A percentile compares a stretch with the other conserved stretches of the same genome.
phyloP scores from a whole-genome alignment of 495 filamentous ascomycete species.

The Aspergillus wentii region DNA sequence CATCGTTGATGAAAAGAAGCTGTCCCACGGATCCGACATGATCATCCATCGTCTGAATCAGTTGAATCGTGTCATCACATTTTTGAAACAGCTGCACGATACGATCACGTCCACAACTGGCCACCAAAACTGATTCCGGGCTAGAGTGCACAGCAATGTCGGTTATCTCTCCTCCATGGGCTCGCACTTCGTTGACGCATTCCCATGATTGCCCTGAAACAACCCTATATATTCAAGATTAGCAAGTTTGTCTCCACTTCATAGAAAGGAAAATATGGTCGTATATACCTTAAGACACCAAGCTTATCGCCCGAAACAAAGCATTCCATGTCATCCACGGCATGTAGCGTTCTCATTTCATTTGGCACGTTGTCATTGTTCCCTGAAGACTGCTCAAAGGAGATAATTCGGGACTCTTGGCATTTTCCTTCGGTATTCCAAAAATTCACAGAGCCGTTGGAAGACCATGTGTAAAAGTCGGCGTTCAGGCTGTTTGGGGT shows the following conservation, averaged over 20 bases:
- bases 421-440: constrained; percentile 74
- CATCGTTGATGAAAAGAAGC: constrained; percentile 57
- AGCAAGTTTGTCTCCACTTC: constrained; percentile 12
- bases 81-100: constrained; percentile 82
- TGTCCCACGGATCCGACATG: constrained; percentile 67
- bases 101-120: constrained; percentile 80
- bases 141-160: constrained; percentile 60
- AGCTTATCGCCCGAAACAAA: constrained; percentile 81
- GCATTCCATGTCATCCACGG: constrained; percentile 53
- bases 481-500: constrained; percentile 52
- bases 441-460: constrained; percentile 68
- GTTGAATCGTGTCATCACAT: constrained; percentile 43
- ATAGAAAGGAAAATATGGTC: no score
- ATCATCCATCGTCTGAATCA: constrained; percentile 74
- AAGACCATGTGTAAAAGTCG: constrained; percentile 84
- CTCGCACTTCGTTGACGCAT: constrained; percentile 64
- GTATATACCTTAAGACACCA: constrained; percentile 70
- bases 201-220: constrained; percentile 40
- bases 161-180: constrained; percentile 81
- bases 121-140: constrained; percentile 50
- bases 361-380: constrained; percentile 61
- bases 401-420: constrained; percentile 55
- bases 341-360: constrained; percentile 66
- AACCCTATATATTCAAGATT: constrained; percentile 29
- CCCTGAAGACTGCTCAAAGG: constrained; percentile 58